Conservation (phyloP, 2,329 filamentous ascomycete genomes). For the Venturia nashicola region DNA sequence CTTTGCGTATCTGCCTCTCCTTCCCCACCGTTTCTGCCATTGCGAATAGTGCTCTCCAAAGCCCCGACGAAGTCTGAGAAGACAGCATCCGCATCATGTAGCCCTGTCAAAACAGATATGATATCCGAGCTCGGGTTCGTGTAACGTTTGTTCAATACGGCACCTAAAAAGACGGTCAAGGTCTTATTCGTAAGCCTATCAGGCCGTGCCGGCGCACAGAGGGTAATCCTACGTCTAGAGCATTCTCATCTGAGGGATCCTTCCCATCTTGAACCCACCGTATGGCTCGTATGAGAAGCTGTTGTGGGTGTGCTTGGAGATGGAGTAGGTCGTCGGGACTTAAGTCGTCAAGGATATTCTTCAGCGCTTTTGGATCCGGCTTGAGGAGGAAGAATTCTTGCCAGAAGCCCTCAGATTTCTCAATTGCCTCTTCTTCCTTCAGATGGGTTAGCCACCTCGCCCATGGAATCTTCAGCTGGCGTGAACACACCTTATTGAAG, state of each 20-base stretch:
- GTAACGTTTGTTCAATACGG: conserved; percentile 77
- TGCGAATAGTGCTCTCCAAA: conserved; percentile 72
- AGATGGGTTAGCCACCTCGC: conserved; percentile 18
- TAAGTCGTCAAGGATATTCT: conserved; percentile 55
- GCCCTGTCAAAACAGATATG: conserved; percentile 76
- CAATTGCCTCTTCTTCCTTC: conserved; percentile 41
- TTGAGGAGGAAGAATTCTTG: conserved; percentile 84
- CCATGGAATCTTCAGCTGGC: background rate
- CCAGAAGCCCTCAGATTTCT: conserved; percentile 87
- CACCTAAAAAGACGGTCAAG: conserved; percentile 74
- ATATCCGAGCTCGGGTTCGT: conserved; percentile 92
- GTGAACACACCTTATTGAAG: conserved; percentile 42
- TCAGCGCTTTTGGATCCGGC: conserved; percentile 60
- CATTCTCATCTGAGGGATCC: conserved; percentile 58
- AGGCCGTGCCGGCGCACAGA: conserved; percentile 4
- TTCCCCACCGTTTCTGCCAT: conserved; percentile 54
- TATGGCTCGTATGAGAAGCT: conserved; percentile 66
- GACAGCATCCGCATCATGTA: conserved; percentile 75
- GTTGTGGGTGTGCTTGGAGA: conserved; percentile 61
- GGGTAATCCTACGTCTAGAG: conserved; percentile 60
- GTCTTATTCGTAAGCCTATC: conserved; percentile 50
- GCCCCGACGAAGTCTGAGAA: conserved; percentile 81
- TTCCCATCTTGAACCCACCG: conserved; percentile 49
- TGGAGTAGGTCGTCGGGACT: conserved; percentile 64
- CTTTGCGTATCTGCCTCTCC: background rate